phyloP scores from a whole-genome alignment of 441 rosid species.

The Brassica hybrid region DNA sequence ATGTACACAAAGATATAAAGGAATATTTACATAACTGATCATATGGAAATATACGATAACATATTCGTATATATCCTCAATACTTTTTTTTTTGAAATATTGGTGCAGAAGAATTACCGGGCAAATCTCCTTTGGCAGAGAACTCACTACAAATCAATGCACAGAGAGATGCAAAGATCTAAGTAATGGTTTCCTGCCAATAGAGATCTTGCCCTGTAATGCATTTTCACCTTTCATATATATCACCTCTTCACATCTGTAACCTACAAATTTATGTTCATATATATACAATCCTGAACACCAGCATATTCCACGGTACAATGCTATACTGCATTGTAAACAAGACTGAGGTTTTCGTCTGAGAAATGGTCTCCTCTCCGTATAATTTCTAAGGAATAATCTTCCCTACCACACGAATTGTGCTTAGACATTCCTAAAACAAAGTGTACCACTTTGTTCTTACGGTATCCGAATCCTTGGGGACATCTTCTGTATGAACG shows the following conservation, averaged over 20 bases:
- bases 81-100: neutral
- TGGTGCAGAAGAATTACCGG: conserved; percentile 31
- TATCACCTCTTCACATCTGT: conserved; percentile 14
- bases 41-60: no score
- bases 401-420: conserved; percentile 1
- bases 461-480: conserved; percentile 5
- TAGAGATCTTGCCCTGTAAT: conserved; percentile 53
- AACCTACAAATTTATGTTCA: conserved; percentile 24
- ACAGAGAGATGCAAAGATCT: conserved; percentile 22
- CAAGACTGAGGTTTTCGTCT: conserved; percentile 18
- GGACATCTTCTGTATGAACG: conserved; percentile 1
- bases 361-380: conserved; percentile 44
- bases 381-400: conserved; percentile 35
- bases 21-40: no score
- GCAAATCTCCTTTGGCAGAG: conserved; percentile 42
- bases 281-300: conserved; percentile 25
- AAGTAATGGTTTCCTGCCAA: conserved; percentile 51
- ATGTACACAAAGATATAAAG: no score
- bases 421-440: conserved; percentile 28
- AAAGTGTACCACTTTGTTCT: conserved; percentile 24
- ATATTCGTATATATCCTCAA: no score
- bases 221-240: conserved; percentile 42
- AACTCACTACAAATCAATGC: conserved; percentile 26
- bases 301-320: conserved; percentile 32
- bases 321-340: conserved; percentile 38